A percentile compares a stretch with the other conserved stretches of the same genome.
Conservation (phyloP, 768 basidiomycete genomes). For the Russula dissimulans region DNA sequence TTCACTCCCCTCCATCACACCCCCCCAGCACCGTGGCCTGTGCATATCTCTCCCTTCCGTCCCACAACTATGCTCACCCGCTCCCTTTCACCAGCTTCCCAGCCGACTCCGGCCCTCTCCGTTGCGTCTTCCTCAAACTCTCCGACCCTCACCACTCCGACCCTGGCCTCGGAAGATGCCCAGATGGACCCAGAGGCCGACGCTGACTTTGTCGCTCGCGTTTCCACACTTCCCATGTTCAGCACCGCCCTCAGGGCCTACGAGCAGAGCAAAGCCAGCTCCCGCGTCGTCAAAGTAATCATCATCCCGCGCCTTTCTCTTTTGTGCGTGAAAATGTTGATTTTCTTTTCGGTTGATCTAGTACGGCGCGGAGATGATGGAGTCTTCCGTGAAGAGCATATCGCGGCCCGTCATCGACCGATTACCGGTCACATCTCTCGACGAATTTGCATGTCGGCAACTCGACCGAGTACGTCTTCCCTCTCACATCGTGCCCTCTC, state of each 20-base stretch:
- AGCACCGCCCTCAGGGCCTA: constrained; percentile 65
- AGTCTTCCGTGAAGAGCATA: constrained; percentile 72
- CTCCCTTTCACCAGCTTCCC: constrained; percentile 23
- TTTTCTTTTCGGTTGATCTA: constrained; percentile 23
- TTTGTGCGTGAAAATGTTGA: background rate
- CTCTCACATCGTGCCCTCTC: constrained; percentile 1
- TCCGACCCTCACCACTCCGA: constrained; percentile 26
- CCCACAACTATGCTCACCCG: background rate
- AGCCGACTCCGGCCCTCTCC: constrained; percentile 30
- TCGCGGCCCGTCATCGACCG: constrained; percentile 75
- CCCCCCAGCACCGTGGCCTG: constrained; percentile 22
- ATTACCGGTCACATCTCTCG: constrained; percentile 66
- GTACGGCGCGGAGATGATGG: constrained; percentile 86
- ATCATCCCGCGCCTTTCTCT: background rate
- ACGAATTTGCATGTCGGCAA: constrained; percentile 84
- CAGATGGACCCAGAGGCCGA: constrained; percentile 20
- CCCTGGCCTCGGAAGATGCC: constrained; percentile 22
- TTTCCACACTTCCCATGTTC: constrained; percentile 64
- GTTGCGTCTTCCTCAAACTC: constrained; percentile 26
- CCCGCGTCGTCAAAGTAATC: constrained; percentile 72
- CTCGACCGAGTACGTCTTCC: constrained; percentile 59
- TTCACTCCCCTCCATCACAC: background rate
- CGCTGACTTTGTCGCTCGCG: constrained; percentile 41
- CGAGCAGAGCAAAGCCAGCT: constrained; percentile 76
- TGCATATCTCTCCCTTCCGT: constrained; percentile 14